Percentiles rank a stretch among this genome's conserved stretches.
Conservation (phyloP, 257 asterid genomes). For the Plantago major region DNA sequence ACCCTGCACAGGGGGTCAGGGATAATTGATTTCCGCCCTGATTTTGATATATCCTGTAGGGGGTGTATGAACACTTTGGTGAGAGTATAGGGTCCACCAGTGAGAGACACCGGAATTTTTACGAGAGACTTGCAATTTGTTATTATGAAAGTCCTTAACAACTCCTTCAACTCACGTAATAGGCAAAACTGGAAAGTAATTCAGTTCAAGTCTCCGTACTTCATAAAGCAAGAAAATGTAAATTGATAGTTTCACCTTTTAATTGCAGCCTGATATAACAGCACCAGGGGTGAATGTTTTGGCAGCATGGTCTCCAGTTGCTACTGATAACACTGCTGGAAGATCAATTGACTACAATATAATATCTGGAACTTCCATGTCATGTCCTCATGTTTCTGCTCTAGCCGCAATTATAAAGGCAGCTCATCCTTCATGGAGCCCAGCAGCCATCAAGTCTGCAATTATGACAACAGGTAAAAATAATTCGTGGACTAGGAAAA, state of each 20-base stretch:
- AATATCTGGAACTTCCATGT: conserved; percentile 60
- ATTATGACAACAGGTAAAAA: conserved; percentile 60
- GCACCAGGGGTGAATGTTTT: conserved; percentile 58
- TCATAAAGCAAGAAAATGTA: conserved; percentile 4
- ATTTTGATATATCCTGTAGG: too few species aligned
- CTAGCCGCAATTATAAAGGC: conserved; percentile 52
- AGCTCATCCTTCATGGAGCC: conserved; percentile 55
- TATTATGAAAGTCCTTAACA: too few species aligned
- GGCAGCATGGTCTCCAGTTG: conserved; percentile 64
- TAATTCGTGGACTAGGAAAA: background rate
- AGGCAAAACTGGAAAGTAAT: too few species aligned
- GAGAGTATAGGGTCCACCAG: too few species aligned
- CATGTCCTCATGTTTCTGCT: conserved; percentile 63
- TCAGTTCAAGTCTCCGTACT: background rate
- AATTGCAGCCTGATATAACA: conserved; percentile 54
- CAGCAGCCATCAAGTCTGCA: conserved; percentile 61
- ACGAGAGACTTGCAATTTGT: too few species aligned
- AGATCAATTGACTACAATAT: conserved; percentile 40
- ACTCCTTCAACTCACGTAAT: background rate
- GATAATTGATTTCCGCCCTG: too few species aligned
- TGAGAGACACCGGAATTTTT: too few species aligned
- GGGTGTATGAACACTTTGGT: too few species aligned
- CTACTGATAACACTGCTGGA: conserved; percentile 36
- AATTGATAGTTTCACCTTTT: conserved; percentile 11
- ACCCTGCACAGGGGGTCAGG: too few species aligned